A percentile compares a stretch with the other conserved stretches of the same genome.
phyloP scores from a whole-genome alignment of 306 rosid species.

The Vicia sativa region DNA sequence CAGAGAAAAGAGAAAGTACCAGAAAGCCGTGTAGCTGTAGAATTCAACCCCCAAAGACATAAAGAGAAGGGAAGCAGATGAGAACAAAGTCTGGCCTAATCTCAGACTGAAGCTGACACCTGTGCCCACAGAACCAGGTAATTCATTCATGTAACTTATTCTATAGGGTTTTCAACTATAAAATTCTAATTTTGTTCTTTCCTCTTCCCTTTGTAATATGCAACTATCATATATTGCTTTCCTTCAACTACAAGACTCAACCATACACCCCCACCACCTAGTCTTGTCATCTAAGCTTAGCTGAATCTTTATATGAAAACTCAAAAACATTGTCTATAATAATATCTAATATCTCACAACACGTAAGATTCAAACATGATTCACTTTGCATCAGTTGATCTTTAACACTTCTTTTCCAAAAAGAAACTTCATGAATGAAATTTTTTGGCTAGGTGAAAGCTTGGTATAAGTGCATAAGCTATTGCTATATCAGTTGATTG shows the following conservation, averaged over 20 bases:
- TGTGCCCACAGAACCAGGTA: conserved; percentile 83
- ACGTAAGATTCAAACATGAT: neutral
- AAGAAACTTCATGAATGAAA: conserved; percentile 1
- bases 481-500: conserved; percentile 38
- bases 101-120: conserved; percentile 71
- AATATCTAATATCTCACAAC: neutral
- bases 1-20: conserved; percentile 47
- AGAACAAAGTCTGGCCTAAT: conserved; percentile 76
- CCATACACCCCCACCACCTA: conserved; percentile 27
- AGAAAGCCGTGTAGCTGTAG: conserved; percentile 89
- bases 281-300: conserved; percentile 30
- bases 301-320: conserved; percentile 10
- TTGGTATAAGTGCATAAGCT: conserved; percentile 38
- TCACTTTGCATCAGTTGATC: too few relatives aligned
- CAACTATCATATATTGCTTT: conserved; percentile 42
- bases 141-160: conserved; percentile 57
- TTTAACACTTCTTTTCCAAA: too few relatives aligned
- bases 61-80: conserved; percentile 83
- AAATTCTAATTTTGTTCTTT: conserved; percentile 28
- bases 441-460: conserved; percentile 39
- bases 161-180: neutral
- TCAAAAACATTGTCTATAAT: conserved; percentile 25
- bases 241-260: conserved; percentile 43
- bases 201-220: conserved; percentile 44
- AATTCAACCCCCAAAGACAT: conserved; percentile 85